phyloP scores from a whole-genome alignment of 768 basidiomycete species.

The Xerocomellus amylosporus region DNA sequence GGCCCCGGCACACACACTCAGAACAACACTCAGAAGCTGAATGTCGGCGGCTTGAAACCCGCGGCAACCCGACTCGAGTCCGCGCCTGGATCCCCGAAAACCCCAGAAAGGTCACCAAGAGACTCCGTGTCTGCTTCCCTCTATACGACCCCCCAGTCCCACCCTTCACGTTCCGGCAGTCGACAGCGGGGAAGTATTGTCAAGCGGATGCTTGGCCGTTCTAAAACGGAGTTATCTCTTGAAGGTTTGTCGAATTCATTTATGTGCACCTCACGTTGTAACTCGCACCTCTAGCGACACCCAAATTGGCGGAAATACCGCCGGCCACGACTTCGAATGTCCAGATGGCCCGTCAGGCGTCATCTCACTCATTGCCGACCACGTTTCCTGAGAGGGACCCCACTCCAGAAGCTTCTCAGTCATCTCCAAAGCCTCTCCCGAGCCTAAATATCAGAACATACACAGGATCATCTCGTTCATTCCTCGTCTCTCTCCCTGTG shows the following conservation, averaged over 20 bases:
- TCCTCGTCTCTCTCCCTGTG: constrained; percentile 60
- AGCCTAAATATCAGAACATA: constrained; percentile 58
- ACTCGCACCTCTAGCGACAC: constrained; percentile 1
- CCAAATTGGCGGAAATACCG: not conserved
- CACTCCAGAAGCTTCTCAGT: constrained; percentile 24
- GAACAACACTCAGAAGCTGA: not conserved
- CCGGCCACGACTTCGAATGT: not conserved
- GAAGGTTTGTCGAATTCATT: constrained; percentile 16
- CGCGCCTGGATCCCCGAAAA: not conserved
- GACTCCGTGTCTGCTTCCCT: constrained; percentile 49
- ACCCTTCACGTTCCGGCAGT: constrained; percentile 23
- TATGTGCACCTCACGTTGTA: not conserved
- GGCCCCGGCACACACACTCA: not conserved
- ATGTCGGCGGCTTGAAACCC: not conserved
- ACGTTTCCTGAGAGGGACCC: constrained; percentile 23
- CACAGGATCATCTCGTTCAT: constrained; percentile 76
- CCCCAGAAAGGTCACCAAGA: constrained; percentile 25
- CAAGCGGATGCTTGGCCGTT: constrained; percentile 70
- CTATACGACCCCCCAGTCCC: not conserved
- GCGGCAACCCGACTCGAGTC: not conserved
- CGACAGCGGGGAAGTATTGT: constrained; percentile 46
- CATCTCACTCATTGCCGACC: constrained; percentile 24
- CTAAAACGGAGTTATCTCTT: constrained; percentile 59
- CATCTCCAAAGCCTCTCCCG: constrained; percentile 27
- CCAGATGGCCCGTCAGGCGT: constrained; percentile 19